Evolutionary conservation across 176 grass and related monocot species (phyloP), one percentile per base, ranked within the genome.

Genomic region (Aegilops umbellulata): DNA sequence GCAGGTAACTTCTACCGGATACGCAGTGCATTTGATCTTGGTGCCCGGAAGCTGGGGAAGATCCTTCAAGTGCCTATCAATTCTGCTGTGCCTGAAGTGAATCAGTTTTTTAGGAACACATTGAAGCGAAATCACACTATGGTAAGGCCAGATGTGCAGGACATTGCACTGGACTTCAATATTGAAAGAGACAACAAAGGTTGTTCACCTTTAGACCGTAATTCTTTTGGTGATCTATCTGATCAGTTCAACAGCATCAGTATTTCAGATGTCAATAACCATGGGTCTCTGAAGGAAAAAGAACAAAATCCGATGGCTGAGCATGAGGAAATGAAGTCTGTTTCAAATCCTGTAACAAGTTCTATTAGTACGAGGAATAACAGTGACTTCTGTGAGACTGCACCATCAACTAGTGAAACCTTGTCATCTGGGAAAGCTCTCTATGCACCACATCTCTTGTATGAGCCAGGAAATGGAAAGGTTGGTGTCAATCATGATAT

Each of bases 11-110:
- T 95, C 58, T 94, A 90, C 38, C 85, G 95, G 27, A 98, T 95
- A 92, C 91, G 86, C 26, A 95, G 93, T 76, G 96, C 96, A 80
- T 98, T 98, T 92, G 89, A 90, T 57, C 92, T 94, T 84, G 96
- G 96, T 46, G 96, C 93, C 65, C 90, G 90, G 22, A 95, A 98
- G 84, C 93, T 98, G 67, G 91, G 90, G 41, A 90, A 87, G 68
- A 94, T 94, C 76, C 86, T 98, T 82, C 90, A 88, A 66, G 42
- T 88, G 32, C 89, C 95, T 86, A 44, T 71, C 69, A 68, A 23
- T 79, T 85, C 77, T 80, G 88, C 84, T 79, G 73, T 74, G 49
- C 77, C 84, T 79, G 93, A 95, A 88, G 86, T 94, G 78, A 92
- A 84, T 79, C 85, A 85, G 80, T 97, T 97, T 82, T 94, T 97